Evolutionary conservation across 306 rosid species (phyloP).

Genomic region (Inga oerstediana): DNA sequence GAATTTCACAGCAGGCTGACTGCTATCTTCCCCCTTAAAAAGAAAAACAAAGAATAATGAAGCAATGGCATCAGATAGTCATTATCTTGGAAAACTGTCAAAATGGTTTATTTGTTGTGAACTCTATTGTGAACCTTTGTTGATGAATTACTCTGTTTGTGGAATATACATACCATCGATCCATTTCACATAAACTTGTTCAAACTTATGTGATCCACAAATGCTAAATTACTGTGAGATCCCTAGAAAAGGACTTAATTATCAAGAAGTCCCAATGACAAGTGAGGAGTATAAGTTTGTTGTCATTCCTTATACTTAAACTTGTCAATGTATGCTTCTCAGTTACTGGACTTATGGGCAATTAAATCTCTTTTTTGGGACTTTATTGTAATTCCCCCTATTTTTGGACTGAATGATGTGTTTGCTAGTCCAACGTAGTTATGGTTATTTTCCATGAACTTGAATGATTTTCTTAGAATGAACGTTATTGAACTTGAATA

Average conservation of each 20-base stretch:
- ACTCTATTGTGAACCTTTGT: background rate
- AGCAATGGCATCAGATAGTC: background rate
- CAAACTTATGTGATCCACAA: background rate
- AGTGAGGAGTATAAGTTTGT: too few relatives aligned
- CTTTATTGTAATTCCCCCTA: too few relatives aligned
- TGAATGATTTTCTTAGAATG: background rate
- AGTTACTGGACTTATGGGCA: too few relatives aligned
- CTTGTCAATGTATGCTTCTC: too few relatives aligned
- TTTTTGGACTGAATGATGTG: background rate
- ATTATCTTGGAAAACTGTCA: background rate
- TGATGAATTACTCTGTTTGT: background rate
- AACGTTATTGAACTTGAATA: background rate
- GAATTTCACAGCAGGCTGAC: background rate
- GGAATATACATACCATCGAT: background rate
- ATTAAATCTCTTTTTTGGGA: too few relatives aligned
- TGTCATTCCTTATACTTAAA: too few relatives aligned
- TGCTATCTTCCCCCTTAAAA: background rate
- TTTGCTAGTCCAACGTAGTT: constrained; percentile 5
- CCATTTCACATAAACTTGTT: background rate
- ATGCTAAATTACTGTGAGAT: background rate
- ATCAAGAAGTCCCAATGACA: too few relatives aligned
- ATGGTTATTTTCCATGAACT: background rate
- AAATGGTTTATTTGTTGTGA: background rate
- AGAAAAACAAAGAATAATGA: background rate
- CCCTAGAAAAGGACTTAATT: too few relatives aligned